Evolutionary conservation across 768 basidiomycete species (phyloP).

Genomic region (Leccinellum rugosiceps): DNA sequence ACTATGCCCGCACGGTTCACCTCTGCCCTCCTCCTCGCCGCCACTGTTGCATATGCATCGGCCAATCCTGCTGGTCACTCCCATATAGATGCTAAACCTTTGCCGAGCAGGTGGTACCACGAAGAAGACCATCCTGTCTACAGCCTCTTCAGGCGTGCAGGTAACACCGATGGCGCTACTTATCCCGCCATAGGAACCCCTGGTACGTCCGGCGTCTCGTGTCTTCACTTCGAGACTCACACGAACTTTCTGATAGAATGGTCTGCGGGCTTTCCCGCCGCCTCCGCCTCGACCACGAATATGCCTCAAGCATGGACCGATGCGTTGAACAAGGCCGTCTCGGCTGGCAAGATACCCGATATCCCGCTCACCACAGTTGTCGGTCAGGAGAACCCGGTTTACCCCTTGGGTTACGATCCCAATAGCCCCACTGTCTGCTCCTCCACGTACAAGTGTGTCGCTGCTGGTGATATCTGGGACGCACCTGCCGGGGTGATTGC

Average conservation of each 20-base stretch:
- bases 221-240: background rate
- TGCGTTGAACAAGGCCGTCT: constrained; percentile 64
- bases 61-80: constrained; percentile 16
- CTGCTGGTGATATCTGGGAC: constrained; percentile 66
- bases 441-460: constrained; percentile 65
- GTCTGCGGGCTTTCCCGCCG: constrained; percentile 55
- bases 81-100: constrained; percentile 17
- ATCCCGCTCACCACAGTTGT: constrained; percentile 48
- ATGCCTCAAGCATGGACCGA: constrained; percentile 71
- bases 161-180: constrained; percentile 39
- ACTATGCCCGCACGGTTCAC: constrained; percentile 26
- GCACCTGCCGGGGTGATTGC: constrained; percentile 68
- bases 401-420: constrained; percentile 40
- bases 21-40: constrained; percentile 26
- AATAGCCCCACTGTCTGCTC: constrained; percentile 64
- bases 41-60: constrained; percentile 18
- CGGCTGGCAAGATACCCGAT: constrained; percentile 70
- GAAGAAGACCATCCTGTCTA: constrained; percentile 55
- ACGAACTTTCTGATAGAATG: constrained; percentile 43
- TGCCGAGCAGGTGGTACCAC: constrained; percentile 57
- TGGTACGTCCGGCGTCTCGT: constrained; percentile 36
- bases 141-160: constrained; percentile 57
- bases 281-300: constrained; percentile 43
- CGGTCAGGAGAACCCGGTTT: constrained; percentile 33
- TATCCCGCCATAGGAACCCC: constrained; percentile 60